A percentile compares a stretch with the other conserved stretches of the same genome.
phyloP scores from a whole-genome alignment of 768 basidiomycete genomes.

The Mycena polygramma region DNA sequence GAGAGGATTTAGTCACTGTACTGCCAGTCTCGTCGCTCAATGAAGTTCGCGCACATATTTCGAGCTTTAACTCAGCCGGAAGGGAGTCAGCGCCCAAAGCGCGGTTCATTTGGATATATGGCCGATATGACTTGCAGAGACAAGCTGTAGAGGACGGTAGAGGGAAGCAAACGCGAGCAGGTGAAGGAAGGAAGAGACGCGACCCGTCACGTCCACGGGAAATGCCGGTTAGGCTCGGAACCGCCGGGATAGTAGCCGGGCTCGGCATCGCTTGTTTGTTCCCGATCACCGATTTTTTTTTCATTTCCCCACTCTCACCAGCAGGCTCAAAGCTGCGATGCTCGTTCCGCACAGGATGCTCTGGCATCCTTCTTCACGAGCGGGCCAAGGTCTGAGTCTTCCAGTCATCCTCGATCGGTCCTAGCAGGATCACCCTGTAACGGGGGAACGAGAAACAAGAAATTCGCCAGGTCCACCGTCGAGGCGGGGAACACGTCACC shows the following conservation, averaged over 20 bases:
- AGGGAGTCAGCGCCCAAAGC: background rate
- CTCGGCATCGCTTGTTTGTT: too few species aligned
- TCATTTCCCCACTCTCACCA: slow-evolving; percentile 3
- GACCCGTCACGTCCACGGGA: too few species aligned
- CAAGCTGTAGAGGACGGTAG: too few species aligned
- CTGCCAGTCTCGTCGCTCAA: background rate
- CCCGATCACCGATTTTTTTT: too few species aligned
- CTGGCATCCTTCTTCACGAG: slow-evolving; percentile 44
- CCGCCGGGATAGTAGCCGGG: too few species aligned
- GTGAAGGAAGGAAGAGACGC: too few species aligned
- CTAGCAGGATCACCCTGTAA: too few species aligned
- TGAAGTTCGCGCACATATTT: background rate
- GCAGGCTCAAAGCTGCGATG: slow-evolving; percentile 59
- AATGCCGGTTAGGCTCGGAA: too few species aligned
- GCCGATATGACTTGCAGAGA: too few species aligned
- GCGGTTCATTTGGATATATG: too few species aligned
- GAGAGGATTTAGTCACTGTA: background rate
- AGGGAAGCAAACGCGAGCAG: too few species aligned
- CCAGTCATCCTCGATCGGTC: slow-evolving; percentile 45
- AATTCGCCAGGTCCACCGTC: slow-evolving; percentile 37
- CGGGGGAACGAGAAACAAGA: slow-evolving; percentile 50
- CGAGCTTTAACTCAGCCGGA: slow-evolving; percentile 8
- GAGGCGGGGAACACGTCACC: slow-evolving; percentile 20
- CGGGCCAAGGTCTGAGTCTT: slow-evolving; percentile 57
- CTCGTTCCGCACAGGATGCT: slow-evolving; percentile 50